Conservation (phyloP, 441 rosid species). For the Geranium incanum region DNA sequence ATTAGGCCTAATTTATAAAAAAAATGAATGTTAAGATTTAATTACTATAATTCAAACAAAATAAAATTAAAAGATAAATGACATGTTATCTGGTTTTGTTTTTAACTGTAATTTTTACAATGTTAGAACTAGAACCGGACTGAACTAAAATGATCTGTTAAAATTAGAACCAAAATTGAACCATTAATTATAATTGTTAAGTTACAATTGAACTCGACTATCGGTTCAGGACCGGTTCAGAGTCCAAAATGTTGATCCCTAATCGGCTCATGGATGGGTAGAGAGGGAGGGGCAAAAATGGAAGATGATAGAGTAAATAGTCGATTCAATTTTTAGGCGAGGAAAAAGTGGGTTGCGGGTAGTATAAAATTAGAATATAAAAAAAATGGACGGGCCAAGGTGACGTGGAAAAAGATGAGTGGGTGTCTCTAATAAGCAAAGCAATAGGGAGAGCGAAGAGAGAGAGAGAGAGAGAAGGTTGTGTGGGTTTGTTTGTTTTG, state of each 20-base stretch:
- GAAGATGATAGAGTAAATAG: not conserved
- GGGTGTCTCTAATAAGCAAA: slow-evolving; percentile 19
- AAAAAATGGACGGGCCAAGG: slow-evolving; percentile 17
- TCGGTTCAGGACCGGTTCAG: no score
- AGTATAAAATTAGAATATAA: slow-evolving; percentile 27
- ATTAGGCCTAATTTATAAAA: no score
- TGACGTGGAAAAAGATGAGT: slow-evolving; percentile 35
- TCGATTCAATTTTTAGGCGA: not conserved
- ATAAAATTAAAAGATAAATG: not conserved
- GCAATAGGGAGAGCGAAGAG: slow-evolving; percentile 16
- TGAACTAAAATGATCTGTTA: no score
- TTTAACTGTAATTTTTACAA: no score
- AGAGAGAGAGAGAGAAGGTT: slow-evolving; percentile 11
- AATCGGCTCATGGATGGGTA: not conserved
- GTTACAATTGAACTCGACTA: no score
- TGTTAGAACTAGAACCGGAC: no score
- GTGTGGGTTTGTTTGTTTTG: not conserved
- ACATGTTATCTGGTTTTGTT: no score
- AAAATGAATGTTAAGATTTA: no score
- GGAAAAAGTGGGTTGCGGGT: slow-evolving; percentile 40
- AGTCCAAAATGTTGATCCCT: no score
- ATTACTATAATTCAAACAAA: not conserved
- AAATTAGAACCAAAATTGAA: no score
- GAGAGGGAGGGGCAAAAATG: not conserved
- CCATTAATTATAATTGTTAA: no score